Evolutionary conservation across 768 basidiomycete genomes (phyloP), one percentile per base, ranked within the genome.

Genomic region (Tephrocybe sp.): DNA sequence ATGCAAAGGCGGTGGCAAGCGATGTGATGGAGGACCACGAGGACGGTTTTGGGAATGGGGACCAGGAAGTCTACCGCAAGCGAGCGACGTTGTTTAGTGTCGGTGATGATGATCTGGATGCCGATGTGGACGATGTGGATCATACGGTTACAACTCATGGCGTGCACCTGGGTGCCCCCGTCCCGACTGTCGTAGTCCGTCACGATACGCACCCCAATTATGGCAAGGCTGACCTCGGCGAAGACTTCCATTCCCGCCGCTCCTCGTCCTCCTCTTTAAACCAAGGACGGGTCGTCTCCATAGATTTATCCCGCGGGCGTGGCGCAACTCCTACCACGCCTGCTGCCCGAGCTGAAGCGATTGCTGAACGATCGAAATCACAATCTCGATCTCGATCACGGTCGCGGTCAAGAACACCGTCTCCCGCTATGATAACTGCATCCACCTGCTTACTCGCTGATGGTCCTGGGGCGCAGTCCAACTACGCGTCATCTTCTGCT

Each of bases 141-240:
- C 19, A 30, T 38, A 55, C 25, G 27, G 16, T 49, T 31, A 30
- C 54, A 36, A 48, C 46, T 30, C 49, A 47, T 30, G 47, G 49
- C 24, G 53, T 41, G 25, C 47, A 41, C 25, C 27, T 28, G 44
- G 55, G 47, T 45, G 64, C 46, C 6, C 38, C 51, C 7, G 56
- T 63, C 28, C 63, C 63, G 22, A 62, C 51, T 2, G 56, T 59
- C 19, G 52, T 65, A 8, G 39, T 58, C 19, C 37, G 53, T 7
- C 55, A 48, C 19, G 71, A 72, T 53, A 78, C 78, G 13, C 80
- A 78, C 55, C 82, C 85, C 58, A 81, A 82, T 64, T 84, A 84
- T 56, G 77, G 67, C 9, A 82, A 78, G 1, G 76, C 83, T 8
- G 80, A 82, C 60, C 68, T 82, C 12, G 79, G 78, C 2, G 78